Evolutionary conservation across 139 green algal species (phyloP).

Genomic region (Auxenochlorella pyrenoidosa): DNA sequence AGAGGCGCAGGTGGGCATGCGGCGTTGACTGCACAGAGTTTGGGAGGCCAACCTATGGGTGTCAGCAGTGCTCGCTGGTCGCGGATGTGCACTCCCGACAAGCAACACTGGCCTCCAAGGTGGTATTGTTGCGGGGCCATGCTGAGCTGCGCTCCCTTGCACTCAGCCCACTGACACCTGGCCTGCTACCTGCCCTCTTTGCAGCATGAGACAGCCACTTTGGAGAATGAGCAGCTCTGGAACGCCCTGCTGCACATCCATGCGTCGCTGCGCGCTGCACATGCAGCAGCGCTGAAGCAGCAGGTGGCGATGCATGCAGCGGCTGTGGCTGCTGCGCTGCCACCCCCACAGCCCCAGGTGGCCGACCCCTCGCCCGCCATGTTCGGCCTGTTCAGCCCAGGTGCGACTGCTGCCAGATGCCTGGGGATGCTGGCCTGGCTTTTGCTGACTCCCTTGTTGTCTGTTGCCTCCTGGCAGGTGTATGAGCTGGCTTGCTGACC

Average conservation of each 20-base stretch:
- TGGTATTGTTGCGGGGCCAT: neutral
- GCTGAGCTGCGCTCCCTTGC: too few species aligned
- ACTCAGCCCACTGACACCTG: neutral
- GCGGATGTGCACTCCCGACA: too few species aligned
- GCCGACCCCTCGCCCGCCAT: neutral
- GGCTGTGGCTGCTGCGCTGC: neutral
- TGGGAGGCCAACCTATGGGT: too few species aligned
- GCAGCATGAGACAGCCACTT: slow-evolving; percentile 2
- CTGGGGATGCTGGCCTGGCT: too few species aligned
- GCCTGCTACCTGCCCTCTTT: neutral
- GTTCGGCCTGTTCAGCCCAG: slow-evolving; percentile 40
- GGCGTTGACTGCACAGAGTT: neutral
- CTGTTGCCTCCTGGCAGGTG: neutral
- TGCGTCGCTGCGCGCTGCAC: slow-evolving; percentile 29
- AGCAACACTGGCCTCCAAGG: neutral
- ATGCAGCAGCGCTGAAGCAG: slow-evolving; percentile 10
- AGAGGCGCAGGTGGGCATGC: neutral
- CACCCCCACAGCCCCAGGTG: neutral
- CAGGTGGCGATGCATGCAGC: slow-evolving; percentile 30
- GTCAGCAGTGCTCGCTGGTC: neutral
- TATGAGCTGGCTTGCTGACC: too few species aligned
- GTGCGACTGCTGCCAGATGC: neutral
- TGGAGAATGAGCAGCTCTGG: slow-evolving; percentile 45
- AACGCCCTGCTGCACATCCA: slow-evolving; percentile 31
- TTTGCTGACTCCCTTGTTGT: too few species aligned